Evolutionary conservation across 2,329 filamentous ascomycete genomes (phyloP).

Genomic region (Didymella glomerata): DNA sequence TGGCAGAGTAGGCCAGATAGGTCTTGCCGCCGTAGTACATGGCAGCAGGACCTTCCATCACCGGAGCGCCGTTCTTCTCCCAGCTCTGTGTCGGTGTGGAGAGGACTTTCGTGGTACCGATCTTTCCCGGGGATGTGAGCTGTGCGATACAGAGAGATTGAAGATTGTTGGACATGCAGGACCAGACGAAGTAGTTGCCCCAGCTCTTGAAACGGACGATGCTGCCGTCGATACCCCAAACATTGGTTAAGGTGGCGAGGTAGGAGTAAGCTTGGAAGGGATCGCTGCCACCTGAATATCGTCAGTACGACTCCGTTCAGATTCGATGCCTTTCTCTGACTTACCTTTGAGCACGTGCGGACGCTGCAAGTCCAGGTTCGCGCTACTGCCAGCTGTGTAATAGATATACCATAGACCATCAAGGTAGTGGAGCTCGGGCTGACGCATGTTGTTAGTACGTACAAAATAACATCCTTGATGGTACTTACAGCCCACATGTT

Average conservation of each 20-base stretch:
- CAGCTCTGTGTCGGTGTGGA: slow-evolving; percentile 61
- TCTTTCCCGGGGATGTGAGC: slow-evolving; percentile 53
- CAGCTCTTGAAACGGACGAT: slow-evolving; percentile 59
- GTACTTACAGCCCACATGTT: slow-evolving; percentile 59
- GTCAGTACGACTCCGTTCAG: neutral
- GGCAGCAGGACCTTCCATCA: slow-evolving; percentile 65
- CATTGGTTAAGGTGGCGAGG: slow-evolving; percentile 56
- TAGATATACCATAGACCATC: slow-evolving; percentile 63
- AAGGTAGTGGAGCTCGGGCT: slow-evolving; percentile 63
- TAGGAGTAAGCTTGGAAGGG: slow-evolving; percentile 64
- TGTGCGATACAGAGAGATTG: slow-evolving; percentile 55
- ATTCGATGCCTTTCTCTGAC: neutral
- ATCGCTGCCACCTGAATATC: slow-evolving; percentile 56
- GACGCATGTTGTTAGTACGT: neutral
- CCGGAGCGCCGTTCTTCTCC: slow-evolving; percentile 60
- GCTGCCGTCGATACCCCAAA: slow-evolving; percentile 61
- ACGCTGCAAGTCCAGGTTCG: slow-evolving; percentile 60
- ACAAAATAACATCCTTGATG: neutral
- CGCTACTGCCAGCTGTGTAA: slow-evolving; percentile 61
- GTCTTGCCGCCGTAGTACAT: slow-evolving; percentile 64
- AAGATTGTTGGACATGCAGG: slow-evolving; percentile 59
- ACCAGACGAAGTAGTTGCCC: slow-evolving; percentile 64
- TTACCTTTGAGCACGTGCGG: slow-evolving; percentile 62
- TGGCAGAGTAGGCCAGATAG: slow-evolving; percentile 64
- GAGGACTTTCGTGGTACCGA: slow-evolving; percentile 59